phyloP scores from a whole-genome alignment of 306 rosid species.

The Morella rubra region DNA sequence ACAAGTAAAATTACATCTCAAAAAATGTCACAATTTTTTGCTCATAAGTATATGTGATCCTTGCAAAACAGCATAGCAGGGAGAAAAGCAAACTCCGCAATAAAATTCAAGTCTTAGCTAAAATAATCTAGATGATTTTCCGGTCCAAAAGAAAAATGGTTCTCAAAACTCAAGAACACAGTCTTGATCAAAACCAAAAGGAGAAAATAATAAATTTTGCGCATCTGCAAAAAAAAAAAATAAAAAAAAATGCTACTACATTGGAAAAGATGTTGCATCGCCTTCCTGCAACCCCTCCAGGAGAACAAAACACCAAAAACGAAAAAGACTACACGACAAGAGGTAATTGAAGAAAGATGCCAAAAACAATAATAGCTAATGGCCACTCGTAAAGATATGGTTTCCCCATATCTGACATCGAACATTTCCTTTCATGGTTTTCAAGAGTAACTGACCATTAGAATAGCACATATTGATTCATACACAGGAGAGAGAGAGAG shows the following conservation, averaged over 20 bases:
- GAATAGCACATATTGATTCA: not conserved
- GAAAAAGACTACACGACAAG: not conserved
- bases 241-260: not conserved
- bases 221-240: not conserved
- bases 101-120: not conserved
- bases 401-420: not conserved
- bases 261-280: not conserved
- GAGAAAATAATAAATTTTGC: not conserved
- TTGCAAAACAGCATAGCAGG: not conserved
- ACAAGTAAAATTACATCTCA: not conserved
- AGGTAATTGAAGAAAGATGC: not conserved
- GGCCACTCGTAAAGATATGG: not conserved
- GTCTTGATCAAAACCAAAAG: not conserved
- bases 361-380: not conserved
- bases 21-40: not conserved
- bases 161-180: not conserved
- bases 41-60: not conserved
- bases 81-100: not conserved
- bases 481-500: not conserved
- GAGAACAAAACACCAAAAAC: not conserved
- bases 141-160: not conserved
- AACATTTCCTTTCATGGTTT: not conserved
- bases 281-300: not conserved
- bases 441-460: not conserved
- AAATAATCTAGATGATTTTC: not conserved